Evolutionary conservation across 2,329 filamentous ascomycete species (phyloP).

Genomic region (Whalleya microplaca): DNA sequence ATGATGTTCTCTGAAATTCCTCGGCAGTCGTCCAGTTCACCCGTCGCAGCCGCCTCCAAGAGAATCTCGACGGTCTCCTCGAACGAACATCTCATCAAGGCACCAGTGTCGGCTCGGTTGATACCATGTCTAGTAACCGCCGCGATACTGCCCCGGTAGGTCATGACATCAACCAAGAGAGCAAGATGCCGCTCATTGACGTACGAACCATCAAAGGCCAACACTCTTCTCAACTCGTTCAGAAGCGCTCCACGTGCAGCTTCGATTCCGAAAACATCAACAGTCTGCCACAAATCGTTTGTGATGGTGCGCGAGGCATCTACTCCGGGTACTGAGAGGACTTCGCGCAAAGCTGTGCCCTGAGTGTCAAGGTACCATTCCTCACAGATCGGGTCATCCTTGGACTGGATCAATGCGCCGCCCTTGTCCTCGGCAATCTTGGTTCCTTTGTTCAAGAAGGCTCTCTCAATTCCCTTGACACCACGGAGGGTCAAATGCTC

Average conservation of each 20-base stretch:
- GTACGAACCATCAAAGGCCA: slow-evolving; percentile 98
- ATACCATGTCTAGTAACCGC: slow-evolving; percentile 98
- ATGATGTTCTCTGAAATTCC: slow-evolving; percentile 99
- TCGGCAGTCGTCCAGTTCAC: slow-evolving; percentile 95
- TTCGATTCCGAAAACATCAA: slow-evolving; percentile 95
- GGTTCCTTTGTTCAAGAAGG: slow-evolving; percentile 86
- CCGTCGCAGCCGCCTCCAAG: slow-evolving; percentile 89
- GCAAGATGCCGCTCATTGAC: slow-evolving; percentile 98
- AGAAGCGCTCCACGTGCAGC: slow-evolving; percentile 86
- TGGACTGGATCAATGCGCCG: slow-evolving; percentile 74
- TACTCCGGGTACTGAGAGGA: slow-evolving; percentile 85
- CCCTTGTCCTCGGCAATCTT: slow-evolving; percentile 69
- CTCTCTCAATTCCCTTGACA: slow-evolving; percentile 84
- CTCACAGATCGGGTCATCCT: slow-evolving; percentile 74
- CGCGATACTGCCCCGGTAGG: slow-evolving; percentile 88
- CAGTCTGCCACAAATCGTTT: slow-evolving; percentile 93
- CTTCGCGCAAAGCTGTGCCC: slow-evolving; percentile 82
- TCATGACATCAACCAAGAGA: slow-evolving; percentile 96
- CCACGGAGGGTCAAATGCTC: slow-evolving; percentile 91
- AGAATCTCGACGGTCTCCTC: slow-evolving; percentile 99
- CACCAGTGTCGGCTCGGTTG: slow-evolving; percentile 96
- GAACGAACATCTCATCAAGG: slow-evolving; percentile 98
- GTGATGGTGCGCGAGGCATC: slow-evolving; percentile 86
- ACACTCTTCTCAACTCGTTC: slow-evolving; percentile 85
- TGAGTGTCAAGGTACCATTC: slow-evolving; percentile 97